Evolutionary conservation across 495 filamentous ascomycete genomes (phyloP).

Genomic region (Hyaloscypha bicolor): DNA sequence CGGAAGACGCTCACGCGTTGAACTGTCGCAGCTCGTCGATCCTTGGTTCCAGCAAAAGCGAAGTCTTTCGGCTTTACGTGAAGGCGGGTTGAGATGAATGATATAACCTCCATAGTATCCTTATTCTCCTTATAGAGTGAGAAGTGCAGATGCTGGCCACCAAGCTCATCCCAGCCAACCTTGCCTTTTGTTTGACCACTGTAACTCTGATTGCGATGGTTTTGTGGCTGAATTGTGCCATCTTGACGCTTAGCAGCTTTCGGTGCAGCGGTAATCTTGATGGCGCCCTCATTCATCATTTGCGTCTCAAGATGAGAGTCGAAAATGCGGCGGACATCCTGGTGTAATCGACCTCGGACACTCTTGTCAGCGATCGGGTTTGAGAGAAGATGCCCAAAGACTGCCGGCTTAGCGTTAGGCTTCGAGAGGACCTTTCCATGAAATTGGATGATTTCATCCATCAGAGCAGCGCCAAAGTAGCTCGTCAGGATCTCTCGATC

Average conservation of each 20-base stretch:
- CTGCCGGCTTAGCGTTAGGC: slow-evolving; percentile 36
- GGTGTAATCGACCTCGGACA: slow-evolving; percentile 65
- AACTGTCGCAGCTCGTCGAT: slow-evolving; percentile 83
- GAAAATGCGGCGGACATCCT: slow-evolving; percentile 67
- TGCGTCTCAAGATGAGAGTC: slow-evolving; percentile 64
- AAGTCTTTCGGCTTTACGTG: slow-evolving; percentile 70
- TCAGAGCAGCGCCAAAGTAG: slow-evolving; percentile 48
- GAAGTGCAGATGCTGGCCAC: slow-evolving; percentile 86
- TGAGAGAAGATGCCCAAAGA: slow-evolving; percentile 26
- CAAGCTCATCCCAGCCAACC: slow-evolving; percentile 45
- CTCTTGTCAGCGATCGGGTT: slow-evolving; percentile 56
- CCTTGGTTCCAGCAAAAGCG: slow-evolving; percentile 91
- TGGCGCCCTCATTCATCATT: slow-evolving; percentile 59
- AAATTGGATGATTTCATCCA: slow-evolving; percentile 43
- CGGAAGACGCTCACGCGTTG: slow-evolving; percentile 78
- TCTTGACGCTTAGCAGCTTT: slow-evolving; percentile 31
- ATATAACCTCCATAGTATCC: slow-evolving; percentile 92
- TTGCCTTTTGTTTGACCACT: slow-evolving; percentile 28
- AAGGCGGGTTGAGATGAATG: slow-evolving; percentile 67
- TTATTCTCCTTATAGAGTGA: slow-evolving; percentile 97
- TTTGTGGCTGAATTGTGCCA: slow-evolving; percentile 26
- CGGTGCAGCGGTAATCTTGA: slow-evolving; percentile 58
- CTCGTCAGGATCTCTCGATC: slow-evolving; percentile 49
- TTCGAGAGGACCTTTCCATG: slow-evolving; percentile 47
- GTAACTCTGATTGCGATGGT: slow-evolving; percentile 24